Base-by-base conservation (phyloP, 2,329 filamentous ascomycete genomes). In the Cladosporium cucumerinum region DNA sequence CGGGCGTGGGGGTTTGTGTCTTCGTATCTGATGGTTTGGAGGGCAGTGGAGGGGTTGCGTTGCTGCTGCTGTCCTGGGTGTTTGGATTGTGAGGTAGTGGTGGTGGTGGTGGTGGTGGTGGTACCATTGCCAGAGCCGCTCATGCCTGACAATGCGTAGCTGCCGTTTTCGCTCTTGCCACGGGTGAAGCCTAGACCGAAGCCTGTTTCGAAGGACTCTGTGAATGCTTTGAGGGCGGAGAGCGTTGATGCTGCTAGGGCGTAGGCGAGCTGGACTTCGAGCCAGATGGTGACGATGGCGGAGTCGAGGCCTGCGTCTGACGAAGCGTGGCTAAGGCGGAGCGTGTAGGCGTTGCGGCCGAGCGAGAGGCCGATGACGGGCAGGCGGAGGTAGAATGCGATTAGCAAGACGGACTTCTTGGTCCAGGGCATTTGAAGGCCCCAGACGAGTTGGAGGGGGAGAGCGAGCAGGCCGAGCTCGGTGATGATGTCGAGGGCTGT, bases 201-300 rank as follows among this genome's bases (percentile, higher is more conserved):
- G n/a, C 78, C 75, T 18, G 77, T 78, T 65, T 77, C 78, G 71
- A 80, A 79, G 57, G 72, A 74, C 30, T 77, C 73, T 16, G 79
- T 77, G 64, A 80, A 80, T 5, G 76, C 74, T 64, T 78, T 79
- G 32, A 79, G 71, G 26, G 78, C 79, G 4, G 78, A 78, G 16
- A 81, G 71, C 0, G 78, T 81, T 46, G 77, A 76, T 0, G 77
- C 72, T 65, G 79, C 78, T 28, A 81, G 72, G 18, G 78, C 77
- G 69, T 76, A 79, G 34, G 77, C 75, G 26, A 81, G 71, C 46
- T 80, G 71, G 48, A 78, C 72, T 62, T 78, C 74, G 21, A 77
- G 75, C 64, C 74, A 72, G 60, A 80, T 74, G 30, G 74, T 67
- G 3, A 75, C 71, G 21, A 76, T 66, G 3, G 75, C 73, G 39